Percentiles rank a stretch among this genome's conserved stretches.
phyloP scores from a whole-genome alignment of 805 yeast species.

The Priceomyces melissophilus region DNA sequence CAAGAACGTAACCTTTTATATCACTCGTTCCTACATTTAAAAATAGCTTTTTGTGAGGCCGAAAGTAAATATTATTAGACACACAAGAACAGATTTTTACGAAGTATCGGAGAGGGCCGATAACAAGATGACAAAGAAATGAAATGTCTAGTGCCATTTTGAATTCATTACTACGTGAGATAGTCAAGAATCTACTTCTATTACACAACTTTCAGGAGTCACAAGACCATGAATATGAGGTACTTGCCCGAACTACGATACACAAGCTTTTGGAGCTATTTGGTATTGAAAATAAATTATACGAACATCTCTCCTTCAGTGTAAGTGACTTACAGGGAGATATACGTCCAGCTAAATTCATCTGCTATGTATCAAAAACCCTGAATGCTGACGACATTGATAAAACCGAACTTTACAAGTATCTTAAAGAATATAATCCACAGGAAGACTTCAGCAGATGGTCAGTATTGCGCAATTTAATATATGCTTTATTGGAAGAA shows the following conservation, averaged over 20 bases:
- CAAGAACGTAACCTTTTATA: too few relatives aligned
- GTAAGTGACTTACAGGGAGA: constrained; percentile 4
- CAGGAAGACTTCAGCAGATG: constrained; percentile 1
- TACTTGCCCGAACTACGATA: constrained; percentile 12
- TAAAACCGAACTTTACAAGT: constrained; percentile 3
- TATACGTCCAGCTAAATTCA: constrained; percentile 6
- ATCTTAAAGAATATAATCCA: constrained; percentile 4
- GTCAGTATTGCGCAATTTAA: constrained; percentile 2
- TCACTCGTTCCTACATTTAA: neutral
- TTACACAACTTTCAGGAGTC: constrained; percentile 9
- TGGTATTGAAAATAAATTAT: constrained; percentile 13
- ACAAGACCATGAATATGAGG: constrained; percentile 10
- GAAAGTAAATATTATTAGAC: constrained; percentile 1
- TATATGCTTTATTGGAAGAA: constrained; percentile 4
- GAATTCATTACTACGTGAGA: constrained; percentile 15
- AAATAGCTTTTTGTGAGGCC: neutral
- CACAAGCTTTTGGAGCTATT: constrained; percentile 12
- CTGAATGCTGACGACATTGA: neutral
- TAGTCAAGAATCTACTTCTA: constrained; percentile 15
- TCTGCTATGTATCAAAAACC: constrained; percentile 7
- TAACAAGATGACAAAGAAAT: neutral
- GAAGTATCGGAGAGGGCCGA: neutral
- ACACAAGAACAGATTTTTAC: neutral
- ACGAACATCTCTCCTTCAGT: constrained; percentile 8
- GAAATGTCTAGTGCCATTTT: constrained; percentile 5